These are phyloP conservation scores for Royoungia palumana DNA, from an alignment of 768 basidiomycete species.

Conservation along the genomic window DNA sequence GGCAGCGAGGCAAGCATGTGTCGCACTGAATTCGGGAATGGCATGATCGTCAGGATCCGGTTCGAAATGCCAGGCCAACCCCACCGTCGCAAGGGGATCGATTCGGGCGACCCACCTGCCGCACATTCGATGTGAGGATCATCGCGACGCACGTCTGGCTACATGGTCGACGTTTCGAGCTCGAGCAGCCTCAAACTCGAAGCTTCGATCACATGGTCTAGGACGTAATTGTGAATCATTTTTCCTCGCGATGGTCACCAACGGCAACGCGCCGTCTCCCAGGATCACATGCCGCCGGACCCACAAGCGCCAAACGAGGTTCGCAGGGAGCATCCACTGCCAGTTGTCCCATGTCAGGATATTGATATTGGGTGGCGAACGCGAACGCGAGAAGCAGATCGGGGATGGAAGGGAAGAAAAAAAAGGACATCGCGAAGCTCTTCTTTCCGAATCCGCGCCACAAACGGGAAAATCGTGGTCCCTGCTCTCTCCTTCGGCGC, in stretches of 20 bases:
- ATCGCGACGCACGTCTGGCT: conserved; percentile 5
- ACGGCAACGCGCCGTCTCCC: too few species aligned
- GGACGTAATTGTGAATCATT: conserved; percentile 10
- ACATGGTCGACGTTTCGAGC: not conserved
- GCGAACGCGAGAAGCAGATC: conserved; percentile 24
- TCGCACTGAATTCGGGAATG: conserved; percentile 1
- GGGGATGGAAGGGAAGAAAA: conserved; percentile 19
- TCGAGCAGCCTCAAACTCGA: not conserved
- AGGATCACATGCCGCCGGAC: conserved; percentile 5
- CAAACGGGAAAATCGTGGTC: conserved; percentile 12
- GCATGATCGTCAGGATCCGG: conserved; percentile 15
- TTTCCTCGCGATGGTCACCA: not conserved
- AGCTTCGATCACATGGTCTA: conserved; percentile 12
- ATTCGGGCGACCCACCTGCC: conserved; percentile 7
- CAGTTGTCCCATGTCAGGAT: conserved; percentile 14
- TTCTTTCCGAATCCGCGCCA: conserved; percentile 5
- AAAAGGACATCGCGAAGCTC: conserved; percentile 5
- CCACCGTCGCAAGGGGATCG: not conserved
- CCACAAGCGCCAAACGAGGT: not conserved
- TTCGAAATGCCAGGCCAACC: conserved; percentile 13
- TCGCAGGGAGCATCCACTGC: conserved; percentile 5
- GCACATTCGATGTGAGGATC: conserved; percentile 7
- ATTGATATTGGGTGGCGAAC: conserved; percentile 7
- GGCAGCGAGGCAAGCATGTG: not conserved
- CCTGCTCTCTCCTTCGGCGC: too few species aligned